Percentiles rank a stretch among this genome's conserved stretches.
Evolutionary conservation across 164 flowering plant genomes (phyloP).

Genomic region (Malania oleifera): DNA sequence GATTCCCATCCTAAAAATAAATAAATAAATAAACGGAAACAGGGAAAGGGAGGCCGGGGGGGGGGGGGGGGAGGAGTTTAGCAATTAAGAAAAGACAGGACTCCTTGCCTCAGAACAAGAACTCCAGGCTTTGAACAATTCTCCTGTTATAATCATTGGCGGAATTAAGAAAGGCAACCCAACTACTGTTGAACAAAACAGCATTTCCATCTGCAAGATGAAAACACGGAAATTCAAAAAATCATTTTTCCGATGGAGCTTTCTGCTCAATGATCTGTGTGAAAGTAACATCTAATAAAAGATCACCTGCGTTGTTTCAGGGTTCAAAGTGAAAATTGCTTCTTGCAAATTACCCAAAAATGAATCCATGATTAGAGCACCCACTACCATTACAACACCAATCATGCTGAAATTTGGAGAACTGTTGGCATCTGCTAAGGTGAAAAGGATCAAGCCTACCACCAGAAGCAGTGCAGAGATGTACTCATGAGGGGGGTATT

Average conservation of each 20-base stretch:
- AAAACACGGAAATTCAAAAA: not conserved
- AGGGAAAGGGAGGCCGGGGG: not conserved
- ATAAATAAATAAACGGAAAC: too few species aligned
- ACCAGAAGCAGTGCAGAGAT: slow-evolving; percentile 65
- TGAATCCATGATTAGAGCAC: slow-evolving; percentile 31
- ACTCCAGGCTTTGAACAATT: slow-evolving; percentile 30
- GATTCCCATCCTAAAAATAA: too few species aligned
- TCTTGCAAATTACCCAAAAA: slow-evolving; percentile 67
- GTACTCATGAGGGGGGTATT: slow-evolving; percentile 62
- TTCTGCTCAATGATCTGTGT: not conserved
- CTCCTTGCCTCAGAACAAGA: slow-evolving; percentile 23
- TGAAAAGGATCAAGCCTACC: slow-evolving; percentile 65
- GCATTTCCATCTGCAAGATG: slow-evolving; percentile 29
- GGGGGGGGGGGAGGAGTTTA: not conserved
- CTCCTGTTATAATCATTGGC: slow-evolving; percentile 34
- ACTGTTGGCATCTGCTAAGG: slow-evolving; percentile 67
- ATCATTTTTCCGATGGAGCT: not conserved
- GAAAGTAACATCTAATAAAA: not conserved
- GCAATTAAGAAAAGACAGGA: not conserved
- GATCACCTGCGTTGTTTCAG: slow-evolving; percentile 81
- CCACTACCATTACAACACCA: slow-evolving; percentile 8
- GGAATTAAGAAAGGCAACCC: slow-evolving; percentile 29
- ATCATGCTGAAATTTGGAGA: slow-evolving; percentile 69
- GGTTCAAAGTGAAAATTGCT: slow-evolving; percentile 83
- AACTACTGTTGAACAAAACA: slow-evolving; percentile 30